Evolutionary conservation across 2,329 filamentous ascomycete genomes (phyloP).

Genomic region (Phyllosticta paracitricarpa): DNA sequence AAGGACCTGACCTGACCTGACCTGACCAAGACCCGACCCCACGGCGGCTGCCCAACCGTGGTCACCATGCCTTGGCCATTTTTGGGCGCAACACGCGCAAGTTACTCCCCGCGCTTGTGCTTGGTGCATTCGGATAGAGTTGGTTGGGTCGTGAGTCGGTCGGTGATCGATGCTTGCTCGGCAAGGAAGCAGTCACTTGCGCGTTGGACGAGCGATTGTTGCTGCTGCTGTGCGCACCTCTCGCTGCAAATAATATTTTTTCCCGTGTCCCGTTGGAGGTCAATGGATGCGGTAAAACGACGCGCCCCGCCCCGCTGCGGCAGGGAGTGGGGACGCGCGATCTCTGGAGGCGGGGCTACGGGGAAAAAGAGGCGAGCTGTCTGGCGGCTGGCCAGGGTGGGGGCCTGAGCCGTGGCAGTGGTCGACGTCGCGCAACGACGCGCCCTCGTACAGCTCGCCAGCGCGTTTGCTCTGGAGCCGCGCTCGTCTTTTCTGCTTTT

Average conservation of each 20-base stretch:
- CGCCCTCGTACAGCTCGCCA: not conserved
- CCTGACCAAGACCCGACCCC: not conserved
- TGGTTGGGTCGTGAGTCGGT: not conserved
- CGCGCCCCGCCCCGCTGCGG: not conserved
- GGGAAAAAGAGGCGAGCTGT: not conserved
- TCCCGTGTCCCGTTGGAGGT: not conserved
- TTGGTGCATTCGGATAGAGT: not conserved
- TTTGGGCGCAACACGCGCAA: not conserved
- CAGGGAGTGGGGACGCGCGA: not conserved
- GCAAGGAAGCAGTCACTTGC: not conserved
- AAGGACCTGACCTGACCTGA: not conserved
- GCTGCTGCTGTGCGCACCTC: not conserved
- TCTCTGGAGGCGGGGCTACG: not conserved
- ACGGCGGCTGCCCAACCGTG: not conserved
- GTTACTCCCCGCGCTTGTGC: not conserved
- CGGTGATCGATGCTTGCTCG: not conserved
- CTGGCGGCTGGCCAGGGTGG: not conserved
- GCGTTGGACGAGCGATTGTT: not conserved
- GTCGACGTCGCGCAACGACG: not conserved
- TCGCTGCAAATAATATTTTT: not conserved
- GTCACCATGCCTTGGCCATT: not conserved
- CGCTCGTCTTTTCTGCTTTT: not conserved
- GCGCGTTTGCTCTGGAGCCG: not conserved
- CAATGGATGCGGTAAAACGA: not conserved
- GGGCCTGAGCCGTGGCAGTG: not conserved